Conservation (phyloP, 306 rosid species). For the Glycine tomentella region DNA sequence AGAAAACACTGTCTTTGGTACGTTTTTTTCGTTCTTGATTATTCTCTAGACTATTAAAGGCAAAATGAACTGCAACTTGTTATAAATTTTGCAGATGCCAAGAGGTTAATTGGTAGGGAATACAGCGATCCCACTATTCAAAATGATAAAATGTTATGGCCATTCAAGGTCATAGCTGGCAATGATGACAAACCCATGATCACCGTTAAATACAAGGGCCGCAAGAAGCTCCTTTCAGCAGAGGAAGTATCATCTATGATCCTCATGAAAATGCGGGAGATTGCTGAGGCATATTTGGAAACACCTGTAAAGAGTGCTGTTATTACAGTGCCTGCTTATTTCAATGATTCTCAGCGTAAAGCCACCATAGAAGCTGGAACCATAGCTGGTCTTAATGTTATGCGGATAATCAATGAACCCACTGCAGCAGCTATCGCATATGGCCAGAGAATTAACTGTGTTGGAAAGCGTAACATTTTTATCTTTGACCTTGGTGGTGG, state of each 20-base stretch:
- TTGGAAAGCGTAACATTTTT: background rate
- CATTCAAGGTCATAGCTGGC: slow-evolving; percentile 46
- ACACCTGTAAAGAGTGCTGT: slow-evolving; percentile 53
- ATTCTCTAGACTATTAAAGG: background rate
- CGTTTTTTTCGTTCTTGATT: no score
- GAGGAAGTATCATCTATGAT: slow-evolving; percentile 75
- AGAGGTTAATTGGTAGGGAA: slow-evolving; percentile 52
- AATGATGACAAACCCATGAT: slow-evolving; percentile 60
- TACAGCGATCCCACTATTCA: slow-evolving; percentile 38
- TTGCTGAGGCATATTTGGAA: slow-evolving; percentile 48
- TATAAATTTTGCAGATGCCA: no score
- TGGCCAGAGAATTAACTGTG: slow-evolving; percentile 54
- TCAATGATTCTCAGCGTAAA: slow-evolving; percentile 56
- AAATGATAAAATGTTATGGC: slow-evolving; percentile 36
- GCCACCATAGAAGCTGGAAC: slow-evolving; percentile 49
- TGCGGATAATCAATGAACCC: no score
- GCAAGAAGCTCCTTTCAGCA: slow-evolving; percentile 49
- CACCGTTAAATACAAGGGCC: slow-evolving; percentile 49
- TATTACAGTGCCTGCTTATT: slow-evolving; percentile 66
- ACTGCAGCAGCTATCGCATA: slow-evolving; percentile 61
- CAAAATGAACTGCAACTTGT: background rate
- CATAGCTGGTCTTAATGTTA: no score
- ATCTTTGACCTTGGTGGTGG: slow-evolving; percentile 55
- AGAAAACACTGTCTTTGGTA: no score
- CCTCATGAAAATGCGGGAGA: slow-evolving; percentile 58